phyloP scores from a whole-genome alignment of 2,329 filamentous ascomycete species.

The Fusarium brevicatenulatum region DNA sequence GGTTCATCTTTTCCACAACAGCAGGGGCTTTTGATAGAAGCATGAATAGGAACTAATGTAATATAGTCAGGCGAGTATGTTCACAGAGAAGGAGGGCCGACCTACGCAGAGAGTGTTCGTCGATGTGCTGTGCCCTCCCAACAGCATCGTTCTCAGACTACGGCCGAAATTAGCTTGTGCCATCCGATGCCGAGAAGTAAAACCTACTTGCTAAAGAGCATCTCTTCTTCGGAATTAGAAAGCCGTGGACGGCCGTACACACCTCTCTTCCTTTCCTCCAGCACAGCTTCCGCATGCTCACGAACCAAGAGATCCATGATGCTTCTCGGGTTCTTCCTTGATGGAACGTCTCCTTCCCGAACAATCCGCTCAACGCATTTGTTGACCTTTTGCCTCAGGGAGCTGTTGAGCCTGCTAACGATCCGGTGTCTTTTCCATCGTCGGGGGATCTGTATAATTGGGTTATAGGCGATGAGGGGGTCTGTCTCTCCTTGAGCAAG shows the following conservation, averaged over 20 bases:
- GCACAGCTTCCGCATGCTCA: neutral
- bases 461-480: constrained; percentile 3
- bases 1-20: neutral
- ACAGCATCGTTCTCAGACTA: constrained; percentile 10
- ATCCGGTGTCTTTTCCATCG: constrained; percentile 10
- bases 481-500: constrained; percentile 2
- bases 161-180: neutral
- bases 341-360: neutral
- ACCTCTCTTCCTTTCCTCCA: neutral
- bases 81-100: neutral
- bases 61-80: neutral
- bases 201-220: constrained; percentile 1
- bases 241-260: fast-evolving
- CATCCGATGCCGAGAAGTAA: fast-evolving
- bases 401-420: neutral
- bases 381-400: neutral
- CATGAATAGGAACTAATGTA: constrained; percentile 7
- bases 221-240: neutral
- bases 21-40: constrained; percentile 5
- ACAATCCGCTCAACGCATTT: neutral
- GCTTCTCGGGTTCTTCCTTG: constrained; percentile 10
- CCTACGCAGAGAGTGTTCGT: constrained; percentile 3
- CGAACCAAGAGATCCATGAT: constrained; percentile 25
- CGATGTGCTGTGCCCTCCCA: constrained; percentile 28
- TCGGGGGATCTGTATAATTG: neutral